Percentiles rank a stretch among this genome's conserved stretches.
These are phyloP conservation scores for Pseudozyma thailandica DNA, from an alignment of 1,284 basidiomycete genomes.

Conservation along the genomic window DNA sequence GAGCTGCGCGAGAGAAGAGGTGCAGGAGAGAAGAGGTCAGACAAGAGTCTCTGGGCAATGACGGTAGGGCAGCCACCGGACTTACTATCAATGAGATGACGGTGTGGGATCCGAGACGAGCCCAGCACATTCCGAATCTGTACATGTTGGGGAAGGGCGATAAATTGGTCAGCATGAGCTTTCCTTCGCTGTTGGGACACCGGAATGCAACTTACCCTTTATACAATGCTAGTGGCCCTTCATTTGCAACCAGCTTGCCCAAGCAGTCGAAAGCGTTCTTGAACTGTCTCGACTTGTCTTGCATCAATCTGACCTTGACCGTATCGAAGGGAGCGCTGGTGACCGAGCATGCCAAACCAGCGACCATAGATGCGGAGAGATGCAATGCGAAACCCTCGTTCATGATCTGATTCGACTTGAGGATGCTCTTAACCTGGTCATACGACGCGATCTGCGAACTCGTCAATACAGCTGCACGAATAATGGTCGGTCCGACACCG, in stretches of 20 bases:
- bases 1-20: slow-evolving; percentile 17
- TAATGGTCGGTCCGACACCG: slow-evolving; percentile 52
- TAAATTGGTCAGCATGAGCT: too few relatives aligned
- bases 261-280: slow-evolving; percentile 48
- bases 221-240: slow-evolving; percentile 56
- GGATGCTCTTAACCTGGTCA: slow-evolving; percentile 48
- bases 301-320: slow-evolving; percentile 58
- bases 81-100: slow-evolving; percentile 55
- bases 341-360: slow-evolving; percentile 51
- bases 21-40: background rate
- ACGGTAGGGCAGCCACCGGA: background rate
- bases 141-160: too few relatives aligned
- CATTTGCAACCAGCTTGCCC: slow-evolving; percentile 42
- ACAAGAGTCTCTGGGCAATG: background rate
- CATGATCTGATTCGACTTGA: slow-evolving; percentile 33
- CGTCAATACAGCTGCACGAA: slow-evolving; percentile 54
- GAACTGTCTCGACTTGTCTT: slow-evolving; percentile 43
- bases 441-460: slow-evolving; percentile 55
- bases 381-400: slow-evolving; percentile 51
- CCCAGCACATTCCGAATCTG: slow-evolving; percentile 60
- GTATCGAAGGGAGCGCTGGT: slow-evolving; percentile 54
- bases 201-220: slow-evolving; percentile 41
- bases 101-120: slow-evolving; percentile 53
- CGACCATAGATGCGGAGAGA: slow-evolving; percentile 52
- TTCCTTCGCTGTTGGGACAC: background rate